phyloP scores from a whole-genome alignment of 164 flowering plant genomes.

The Hamamelis virginiana region DNA sequence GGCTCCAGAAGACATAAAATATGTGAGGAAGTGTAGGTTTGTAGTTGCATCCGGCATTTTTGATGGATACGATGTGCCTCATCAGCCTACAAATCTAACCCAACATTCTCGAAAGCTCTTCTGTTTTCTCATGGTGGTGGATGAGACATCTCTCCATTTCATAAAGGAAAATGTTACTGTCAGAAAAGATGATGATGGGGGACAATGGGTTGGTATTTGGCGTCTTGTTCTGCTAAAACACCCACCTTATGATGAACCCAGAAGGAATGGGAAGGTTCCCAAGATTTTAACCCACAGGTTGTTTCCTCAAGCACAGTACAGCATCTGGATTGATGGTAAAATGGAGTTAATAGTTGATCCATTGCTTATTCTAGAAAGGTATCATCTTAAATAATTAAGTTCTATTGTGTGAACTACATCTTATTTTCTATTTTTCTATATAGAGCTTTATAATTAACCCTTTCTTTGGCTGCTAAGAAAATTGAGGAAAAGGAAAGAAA shows the following conservation, averaged over 20 bases:
- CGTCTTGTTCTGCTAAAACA: conserved; percentile 67
- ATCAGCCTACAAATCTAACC: conserved; percentile 89
- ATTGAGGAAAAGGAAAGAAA: background rate
- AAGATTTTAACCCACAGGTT: conserved; percentile 90
- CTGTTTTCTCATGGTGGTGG: conserved; percentile 97
- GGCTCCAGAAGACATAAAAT: conserved; percentile 58
- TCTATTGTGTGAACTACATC: no score
- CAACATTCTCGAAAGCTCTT: conserved; percentile 73
- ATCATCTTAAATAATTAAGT: conserved; percentile 1
- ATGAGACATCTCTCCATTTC: conserved; percentile 72
- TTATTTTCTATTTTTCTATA: background rate
- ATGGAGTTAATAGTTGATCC: conserved; percentile 98
- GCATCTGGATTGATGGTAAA: conserved; percentile 99
- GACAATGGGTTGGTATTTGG: conserved; percentile 94
- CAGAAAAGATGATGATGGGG: conserved; percentile 60
- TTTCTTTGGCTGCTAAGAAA: background rate
- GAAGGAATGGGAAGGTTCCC: conserved; percentile 98
- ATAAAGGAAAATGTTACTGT: conserved; percentile 68
- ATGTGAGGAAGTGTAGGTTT: conserved; percentile 73
- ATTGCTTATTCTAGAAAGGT: conserved; percentile 91
- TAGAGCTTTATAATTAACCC: background rate
- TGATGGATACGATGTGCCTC: conserved; percentile 96
- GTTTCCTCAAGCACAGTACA: conserved; percentile 89
- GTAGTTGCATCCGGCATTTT: conserved; percentile 98
- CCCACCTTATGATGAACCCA: conserved; percentile 94